Base-by-base conservation (phyloP, 2,329 filamentous ascomycete genomes). In the Davidsoniella eucalypti region DNA sequence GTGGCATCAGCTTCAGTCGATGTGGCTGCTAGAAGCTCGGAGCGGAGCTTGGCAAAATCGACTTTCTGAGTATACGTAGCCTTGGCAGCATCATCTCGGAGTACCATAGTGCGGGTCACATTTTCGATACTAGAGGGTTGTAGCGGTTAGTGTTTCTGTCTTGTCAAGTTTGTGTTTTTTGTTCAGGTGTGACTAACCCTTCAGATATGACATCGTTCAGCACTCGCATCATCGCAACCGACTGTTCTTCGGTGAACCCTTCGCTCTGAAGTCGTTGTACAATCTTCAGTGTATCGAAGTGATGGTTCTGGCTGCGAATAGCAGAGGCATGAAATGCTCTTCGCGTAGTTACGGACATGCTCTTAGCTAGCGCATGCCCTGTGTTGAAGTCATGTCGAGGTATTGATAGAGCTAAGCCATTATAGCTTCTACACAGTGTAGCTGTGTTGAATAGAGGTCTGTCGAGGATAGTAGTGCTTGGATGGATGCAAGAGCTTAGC, bases 231-330 rank as follows among this genome's bases (percentile, higher is more conserved):
- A 95, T 92, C n/a, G 92, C 90, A 23, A 87, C 87, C 2, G 88
- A 82, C 66, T 98, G 92, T 57, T 88, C 84, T 64, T 96, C 90
- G 21, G 87, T 94, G 64, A 96, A 95, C 0, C 92, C 92, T 63
- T 98, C 92, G 57, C 78, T 78, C 64, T 90, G 81, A 39, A 98
- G 71, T 48, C 86, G 75, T 67, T 94, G 86, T 38, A 98, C 88
- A 62, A 98, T 94, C 68, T 94, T 95, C 55, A 98, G 76, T 1
- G 92, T 98, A 66, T 98, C 92, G 63, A 98, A 98, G 65, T 98
- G 88, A 65, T 98, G 92, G 60, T 95, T 88, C 56, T 84, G 77
- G 47, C 69, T 73, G 37, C 66, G 59, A 2, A 76, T 63, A 1
- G 57, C 50, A 1, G 85, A 82, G 36, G 78, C 75, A 63, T 87